Base-by-base conservation (phyloP, 2,329 filamentous ascomycete genomes). In the Monascus ruber region DNA sequence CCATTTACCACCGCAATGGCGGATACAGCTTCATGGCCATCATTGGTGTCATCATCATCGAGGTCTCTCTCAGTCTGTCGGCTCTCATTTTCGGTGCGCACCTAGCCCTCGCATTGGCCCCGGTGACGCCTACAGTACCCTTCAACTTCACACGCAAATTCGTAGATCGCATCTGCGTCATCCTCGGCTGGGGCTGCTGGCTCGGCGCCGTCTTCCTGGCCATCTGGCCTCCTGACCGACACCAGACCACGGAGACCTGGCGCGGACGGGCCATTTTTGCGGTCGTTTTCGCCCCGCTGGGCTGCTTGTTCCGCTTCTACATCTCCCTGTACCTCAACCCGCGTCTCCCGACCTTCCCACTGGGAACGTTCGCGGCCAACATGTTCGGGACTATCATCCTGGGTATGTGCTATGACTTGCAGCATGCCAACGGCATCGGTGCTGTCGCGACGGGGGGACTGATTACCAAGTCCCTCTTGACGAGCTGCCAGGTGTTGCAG, bases 351-450 rank as follows among this genome's bases (percentile, higher is more conserved):
- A 65, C 72, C 0, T 95, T 95, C 48, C 89, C 89, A 0, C 60
- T 95, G 0, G 89, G 89, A 2, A 96, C 89, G 0, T 94, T 95
- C 51, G 64, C 68, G 0, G 85, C 83, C 26, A 96, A 96, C 53
- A 69, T 93, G 4, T 58, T 81, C 9, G 89, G 88, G 4, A 87
- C 85, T 0, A 73, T 73, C 0, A 61, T 94, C 10, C 60, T 93
- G 36, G 87, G 77, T 9, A 79, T 86, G 72, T 74, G 78, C 26
- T 94, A 76, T 67, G 83, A 93, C 53, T 64, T 94, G 37, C 83
- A 86, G 47, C 86, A 85, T 52, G 68, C 76, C 1, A 42, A 48
- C n/a, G 58, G 66, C 1, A 50, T 59, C 5, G 72, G 71, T 0
- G 73, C 70, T 0, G 46, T 70, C 1, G 47, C 48, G 37, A 36